Evolutionary conservation across 2,329 filamentous ascomycete genomes (phyloP).

Genomic region (Aspergillus awamori): DNA sequence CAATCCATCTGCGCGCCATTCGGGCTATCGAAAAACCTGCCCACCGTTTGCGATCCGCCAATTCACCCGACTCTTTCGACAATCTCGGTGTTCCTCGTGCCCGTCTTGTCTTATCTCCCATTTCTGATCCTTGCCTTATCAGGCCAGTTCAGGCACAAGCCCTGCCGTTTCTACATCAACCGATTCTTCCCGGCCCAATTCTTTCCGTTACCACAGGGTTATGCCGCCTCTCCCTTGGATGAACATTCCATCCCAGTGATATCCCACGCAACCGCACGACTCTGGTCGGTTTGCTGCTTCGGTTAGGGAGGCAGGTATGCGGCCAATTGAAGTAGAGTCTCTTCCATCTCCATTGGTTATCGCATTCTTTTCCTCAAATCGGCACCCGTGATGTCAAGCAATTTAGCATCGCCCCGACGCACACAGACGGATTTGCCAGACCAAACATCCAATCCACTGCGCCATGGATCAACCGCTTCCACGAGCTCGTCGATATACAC

Average conservation of each 20-base stretch:
- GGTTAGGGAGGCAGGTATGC: conserved; percentile 43
- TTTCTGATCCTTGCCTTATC: background rate
- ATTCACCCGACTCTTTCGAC: background rate
- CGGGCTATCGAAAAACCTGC: background rate
- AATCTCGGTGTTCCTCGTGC: background rate
- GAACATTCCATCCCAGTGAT: conserved; percentile 24
- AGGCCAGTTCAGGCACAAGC: conserved; percentile 6
- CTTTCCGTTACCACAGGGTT: conserved; percentile 23
- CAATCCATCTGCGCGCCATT: background rate
- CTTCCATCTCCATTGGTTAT: conserved; percentile 29
- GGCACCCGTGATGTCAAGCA: conserved; percentile 44
- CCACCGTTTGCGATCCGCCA: background rate
- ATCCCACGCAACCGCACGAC: conserved; percentile 9
- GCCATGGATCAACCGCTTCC: conserved; percentile 59
- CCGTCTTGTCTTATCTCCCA: background rate
- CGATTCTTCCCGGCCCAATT: conserved; percentile 21
- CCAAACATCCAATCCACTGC: conserved; percentile 50
- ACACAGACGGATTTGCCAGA: conserved; percentile 44
- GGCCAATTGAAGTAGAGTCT: conserved; percentile 36
- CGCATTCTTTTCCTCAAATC: conserved; percentile 33
- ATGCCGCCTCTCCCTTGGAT: conserved; percentile 31
- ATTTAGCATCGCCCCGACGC: conserved; percentile 40
- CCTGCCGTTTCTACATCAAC: conserved; percentile 31
- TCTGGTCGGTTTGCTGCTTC: conserved; percentile 27
- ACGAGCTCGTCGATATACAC: conserved; percentile 58